Percentiles rank a stretch among this genome's conserved stretches.
Evolutionary conservation across 2,329 filamentous ascomycete genomes (phyloP).

Genomic region (Aureobasidium sp.): DNA sequence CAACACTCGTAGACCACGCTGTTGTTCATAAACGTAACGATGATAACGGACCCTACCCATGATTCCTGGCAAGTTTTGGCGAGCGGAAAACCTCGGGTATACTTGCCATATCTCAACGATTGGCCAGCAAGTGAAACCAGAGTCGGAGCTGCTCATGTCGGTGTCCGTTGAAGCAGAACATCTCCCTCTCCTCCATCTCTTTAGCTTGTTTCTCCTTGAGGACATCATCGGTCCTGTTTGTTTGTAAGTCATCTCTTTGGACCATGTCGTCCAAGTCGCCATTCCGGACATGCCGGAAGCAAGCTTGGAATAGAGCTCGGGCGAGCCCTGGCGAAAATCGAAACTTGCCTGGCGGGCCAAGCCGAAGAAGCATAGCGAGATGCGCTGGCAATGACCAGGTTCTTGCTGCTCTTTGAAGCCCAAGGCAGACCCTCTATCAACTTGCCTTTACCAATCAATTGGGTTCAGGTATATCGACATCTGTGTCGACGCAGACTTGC

Average conservation of each 20-base stretch:
- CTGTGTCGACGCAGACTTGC: neutral
- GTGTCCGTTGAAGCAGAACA: neutral
- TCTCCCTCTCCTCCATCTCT: neutral
- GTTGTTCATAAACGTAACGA: neutral
- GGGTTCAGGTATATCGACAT: neutral
- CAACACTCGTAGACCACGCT: neutral
- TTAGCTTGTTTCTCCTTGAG: slow-evolving; percentile 7
- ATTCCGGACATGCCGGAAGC: neutral
- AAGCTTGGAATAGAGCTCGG: neutral
- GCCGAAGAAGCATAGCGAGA: slow-evolving; percentile 3
- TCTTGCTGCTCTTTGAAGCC: neutral
- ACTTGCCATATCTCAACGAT: neutral
- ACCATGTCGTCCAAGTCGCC: neutral
- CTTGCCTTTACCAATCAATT: neutral
- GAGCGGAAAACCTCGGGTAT: neutral
- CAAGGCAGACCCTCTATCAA: neutral
- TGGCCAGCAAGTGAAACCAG: slow-evolving; percentile 6
- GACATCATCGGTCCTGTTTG: neutral
- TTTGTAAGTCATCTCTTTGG: neutral
- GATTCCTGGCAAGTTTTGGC: neutral
- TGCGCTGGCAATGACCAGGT: slow-evolving; percentile 6
- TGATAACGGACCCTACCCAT: neutral
- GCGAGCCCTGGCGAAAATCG: neutral
- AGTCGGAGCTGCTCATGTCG: slow-evolving; percentile 3
- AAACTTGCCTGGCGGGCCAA: slow-evolving; percentile 7